Percentiles rank a stretch among this genome's conserved stretches.
These are phyloP conservation scores for Phytopythium sindhum DNA, from an alignment of 352 stramenopile species.

Conservation along the genomic window DNA sequence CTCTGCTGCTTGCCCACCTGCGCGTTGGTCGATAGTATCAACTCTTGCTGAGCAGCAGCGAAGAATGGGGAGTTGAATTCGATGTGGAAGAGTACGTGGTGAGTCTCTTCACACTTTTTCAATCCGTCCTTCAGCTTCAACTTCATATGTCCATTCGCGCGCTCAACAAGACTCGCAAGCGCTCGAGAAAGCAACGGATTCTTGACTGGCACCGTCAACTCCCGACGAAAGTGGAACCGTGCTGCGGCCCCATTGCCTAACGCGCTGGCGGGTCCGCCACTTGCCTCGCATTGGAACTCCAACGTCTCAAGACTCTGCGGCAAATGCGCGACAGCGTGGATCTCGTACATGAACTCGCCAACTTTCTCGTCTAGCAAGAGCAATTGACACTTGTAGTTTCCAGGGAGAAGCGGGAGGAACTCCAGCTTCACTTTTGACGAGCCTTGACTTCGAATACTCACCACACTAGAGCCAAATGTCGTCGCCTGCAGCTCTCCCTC, in stretches of 20 bases:
- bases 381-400: conserved; percentile 88
- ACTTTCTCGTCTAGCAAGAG: conserved; percentile 90
- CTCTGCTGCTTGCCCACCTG: background rate
- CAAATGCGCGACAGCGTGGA: conserved; percentile 78
- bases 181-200: conserved; percentile 80
- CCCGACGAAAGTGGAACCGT: conserved; percentile 56
- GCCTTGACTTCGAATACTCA: conserved; percentile 43
- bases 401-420: conserved; percentile 86
- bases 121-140: conserved; percentile 74
- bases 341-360: conserved; percentile 93
- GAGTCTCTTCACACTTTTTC: conserved; percentile 69
- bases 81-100: conserved; percentile 62
- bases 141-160: conserved; percentile 64
- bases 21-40: conserved; percentile 21
- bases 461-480: background rate
- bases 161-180: conserved; percentile 59
- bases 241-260: background rate
- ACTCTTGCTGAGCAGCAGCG: conserved; percentile 45
- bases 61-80: conserved; percentile 91
- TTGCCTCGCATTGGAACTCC: conserved; percentile 73
- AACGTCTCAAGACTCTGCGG: conserved; percentile 74
- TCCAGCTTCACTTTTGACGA: conserved; percentile 79
- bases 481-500: conserved; percentile 2
- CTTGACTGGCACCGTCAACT: conserved; percentile 77
- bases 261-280: conserved; percentile 6